These are phyloP conservation scores for Lactifluus pinguis DNA, from an alignment of 768 basidiomycete genomes.

Conservation along the genomic window DNA sequence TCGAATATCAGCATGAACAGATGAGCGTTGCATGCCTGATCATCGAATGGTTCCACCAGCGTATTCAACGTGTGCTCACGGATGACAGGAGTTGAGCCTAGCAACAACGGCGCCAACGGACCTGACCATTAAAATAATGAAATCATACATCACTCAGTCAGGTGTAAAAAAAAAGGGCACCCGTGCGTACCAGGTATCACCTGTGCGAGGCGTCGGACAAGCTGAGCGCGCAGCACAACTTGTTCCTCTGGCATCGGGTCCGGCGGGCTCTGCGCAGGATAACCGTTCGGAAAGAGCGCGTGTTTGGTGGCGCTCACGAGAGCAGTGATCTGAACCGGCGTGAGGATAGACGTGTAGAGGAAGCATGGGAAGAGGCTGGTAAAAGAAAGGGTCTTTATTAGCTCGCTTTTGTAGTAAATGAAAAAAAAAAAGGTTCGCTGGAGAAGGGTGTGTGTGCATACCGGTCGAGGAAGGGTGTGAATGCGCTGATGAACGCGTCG, in stretches of 20 bases:
- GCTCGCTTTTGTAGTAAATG: no score
- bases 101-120: slow-evolving; percentile 39
- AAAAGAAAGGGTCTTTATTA: background rate
- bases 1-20: slow-evolving; percentile 69
- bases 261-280: slow-evolving; percentile 61
- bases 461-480: slow-evolving; percentile 53
- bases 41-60: slow-evolving; percentile 53
- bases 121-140: slow-evolving; percentile 18
- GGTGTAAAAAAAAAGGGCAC: background rate
- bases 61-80: slow-evolving; percentile 36
- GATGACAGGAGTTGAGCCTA: slow-evolving; percentile 42
- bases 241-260: slow-evolving; percentile 79
- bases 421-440: no score
- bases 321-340: slow-evolving; percentile 43
- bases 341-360: slow-evolving; percentile 45
- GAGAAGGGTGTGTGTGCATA: slow-evolving; percentile 22
- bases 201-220: slow-evolving; percentile 33
- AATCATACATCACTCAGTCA: background rate
- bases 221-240: slow-evolving; percentile 37
- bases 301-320: slow-evolving; percentile 50
- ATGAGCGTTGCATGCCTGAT: slow-evolving; percentile 68
- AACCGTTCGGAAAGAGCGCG: slow-evolving; percentile 82
- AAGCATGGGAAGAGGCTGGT: slow-evolving; percentile 63
- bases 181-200: slow-evolving; percentile 35
- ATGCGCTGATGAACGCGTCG: slow-evolving; percentile 37